A percentile compares a stretch with the other conserved stretches of the same genome.
Conservation (phyloP, 805 yeast species). For the Candida maltosa region DNA sequence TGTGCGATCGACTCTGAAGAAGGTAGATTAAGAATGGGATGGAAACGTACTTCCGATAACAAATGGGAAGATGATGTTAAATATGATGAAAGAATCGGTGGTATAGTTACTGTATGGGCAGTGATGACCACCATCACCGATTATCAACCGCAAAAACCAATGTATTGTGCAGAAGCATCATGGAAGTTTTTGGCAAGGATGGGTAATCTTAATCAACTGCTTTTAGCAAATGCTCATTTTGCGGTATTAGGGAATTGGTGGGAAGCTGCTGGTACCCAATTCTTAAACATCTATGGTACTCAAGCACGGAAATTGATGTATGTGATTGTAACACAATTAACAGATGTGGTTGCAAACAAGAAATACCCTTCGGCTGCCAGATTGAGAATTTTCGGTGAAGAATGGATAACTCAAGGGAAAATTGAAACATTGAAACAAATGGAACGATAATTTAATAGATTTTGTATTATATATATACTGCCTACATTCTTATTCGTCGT, state of each 20-base stretch:
- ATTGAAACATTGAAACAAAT: slow-evolving; percentile 44
- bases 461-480: slow-evolving; percentile 4
- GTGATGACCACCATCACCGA: slow-evolving; percentile 55
- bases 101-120: slow-evolving; percentile 78
- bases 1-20: slow-evolving; percentile 75
- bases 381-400: slow-evolving; percentile 74
- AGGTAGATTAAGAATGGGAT: slow-evolving; percentile 85
- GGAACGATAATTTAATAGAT: slow-evolving; percentile 22
- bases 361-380: slow-evolving; percentile 78
- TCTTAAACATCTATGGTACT: slow-evolving; percentile 55
- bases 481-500: slow-evolving; percentile 4
- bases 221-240: slow-evolving; percentile 67
- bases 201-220: slow-evolving; percentile 50
- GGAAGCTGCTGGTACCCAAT: slow-evolving; percentile 71
- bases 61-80: slow-evolving; percentile 62
- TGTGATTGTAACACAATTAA: slow-evolving; percentile 49
- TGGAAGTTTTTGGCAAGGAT: slow-evolving; percentile 78
- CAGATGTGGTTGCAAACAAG: slow-evolving; percentile 45
- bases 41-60: slow-evolving; percentile 53
- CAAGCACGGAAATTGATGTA: slow-evolving; percentile 67
- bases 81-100: slow-evolving; percentile 84
- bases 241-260: slow-evolving; percentile 81
- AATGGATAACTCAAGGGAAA: slow-evolving; percentile 52
- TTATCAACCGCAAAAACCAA: slow-evolving; percentile 17
- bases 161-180: slow-evolving; percentile 44